Evolutionary conservation across 1,284 basidiomycete species (phyloP), one percentile per base, ranked within the genome.

Genomic region (Cryptococcus jaspeensis): DNA sequence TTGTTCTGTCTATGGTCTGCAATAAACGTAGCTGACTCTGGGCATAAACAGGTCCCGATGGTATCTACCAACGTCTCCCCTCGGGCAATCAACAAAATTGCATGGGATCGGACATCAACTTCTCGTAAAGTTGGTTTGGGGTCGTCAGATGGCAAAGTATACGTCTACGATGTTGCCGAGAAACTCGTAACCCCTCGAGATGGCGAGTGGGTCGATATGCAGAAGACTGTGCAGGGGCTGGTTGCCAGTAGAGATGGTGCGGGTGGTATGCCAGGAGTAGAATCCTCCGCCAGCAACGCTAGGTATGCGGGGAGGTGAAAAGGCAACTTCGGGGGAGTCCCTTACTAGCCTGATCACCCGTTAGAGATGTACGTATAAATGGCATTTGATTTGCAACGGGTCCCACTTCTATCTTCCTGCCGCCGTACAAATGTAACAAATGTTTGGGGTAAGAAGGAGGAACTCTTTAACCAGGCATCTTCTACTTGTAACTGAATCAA

Each of bases 151-250:
- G 96, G 96, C 20, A 87, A 85, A 60, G 77, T 99, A 55, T 95
- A 96, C 76, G 84, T 99, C 40, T 97, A 96, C 75, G 93, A 95
- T 69, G 86, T 95, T 61, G 90, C 90, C n/a, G 92, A 95, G 69
- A 86, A 89, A 81, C 86, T 85, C 1, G 82, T 89, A 18, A 51
- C 55, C 39, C 88, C 90, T 3, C 80, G 88, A 58, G 92, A 94
- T 77, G 83, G 84, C 5, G 92, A 95, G 75, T 95, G 92, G 92
- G 84, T 84, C 7, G 90, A 94, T 65, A 74, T 94, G 79, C 91
- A 93, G 74, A 88, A 89, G 80, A 88, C 86, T 16, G 72, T 92
- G 5, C 69, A 73, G 55, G 61, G 58, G 25, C 55, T 78, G 42
- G 59, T 58, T n/a, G 51, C 56, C 2, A 51, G 54, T 15, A 43